Conservation (phyloP, 345 rosid species). For the Syzygium aqueum region DNA sequence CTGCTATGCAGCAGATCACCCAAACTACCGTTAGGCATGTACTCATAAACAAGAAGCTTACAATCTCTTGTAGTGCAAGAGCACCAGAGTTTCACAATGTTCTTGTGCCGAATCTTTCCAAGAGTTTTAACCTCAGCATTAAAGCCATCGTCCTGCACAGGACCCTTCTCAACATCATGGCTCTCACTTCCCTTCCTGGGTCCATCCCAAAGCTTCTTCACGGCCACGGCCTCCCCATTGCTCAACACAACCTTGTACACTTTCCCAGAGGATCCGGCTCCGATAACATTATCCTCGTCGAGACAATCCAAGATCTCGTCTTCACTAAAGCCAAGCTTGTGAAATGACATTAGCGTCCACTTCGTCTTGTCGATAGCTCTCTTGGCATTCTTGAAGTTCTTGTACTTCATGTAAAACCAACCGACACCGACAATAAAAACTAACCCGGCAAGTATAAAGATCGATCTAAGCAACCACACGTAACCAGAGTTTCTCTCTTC, state of each 20-base stretch:
- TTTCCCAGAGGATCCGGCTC: slow-evolving; percentile 82
- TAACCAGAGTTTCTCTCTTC: slow-evolving; percentile 49
- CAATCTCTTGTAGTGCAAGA: slow-evolving; percentile 82
- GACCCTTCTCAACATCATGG: slow-evolving; percentile 62
- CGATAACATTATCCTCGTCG: slow-evolving; percentile 92
- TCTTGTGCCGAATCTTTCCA: slow-evolving; percentile 98
- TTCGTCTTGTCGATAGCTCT: slow-evolving; percentile 66
- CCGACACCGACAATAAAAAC: slow-evolving; percentile 58
- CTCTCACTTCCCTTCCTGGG: slow-evolving; percentile 31
- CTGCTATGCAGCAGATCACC: slow-evolving; percentile 89
- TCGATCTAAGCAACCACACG: slow-evolving; percentile 61
- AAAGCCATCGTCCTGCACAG: slow-evolving; percentile 58
- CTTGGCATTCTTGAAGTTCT: slow-evolving; percentile 45
- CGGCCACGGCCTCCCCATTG: slow-evolving; percentile 84
- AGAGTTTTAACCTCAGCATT: slow-evolving; percentile 82
- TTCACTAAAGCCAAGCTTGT: slow-evolving; percentile 86
- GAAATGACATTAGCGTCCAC: slow-evolving; percentile 97
- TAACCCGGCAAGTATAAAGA: slow-evolving; percentile 58
- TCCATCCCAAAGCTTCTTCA: slow-evolving; percentile 88
- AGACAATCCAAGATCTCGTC: slow-evolving; percentile 74
- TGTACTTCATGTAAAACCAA: slow-evolving; percentile 85
- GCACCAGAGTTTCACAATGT: slow-evolving; percentile 95
- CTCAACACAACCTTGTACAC: slow-evolving; percentile 86
- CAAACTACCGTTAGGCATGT: slow-evolving; percentile 94
- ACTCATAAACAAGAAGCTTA: slow-evolving; percentile 95